phyloP scores from a whole-genome alignment of 805 yeast genomes.

The Candida endomychidarum region DNA sequence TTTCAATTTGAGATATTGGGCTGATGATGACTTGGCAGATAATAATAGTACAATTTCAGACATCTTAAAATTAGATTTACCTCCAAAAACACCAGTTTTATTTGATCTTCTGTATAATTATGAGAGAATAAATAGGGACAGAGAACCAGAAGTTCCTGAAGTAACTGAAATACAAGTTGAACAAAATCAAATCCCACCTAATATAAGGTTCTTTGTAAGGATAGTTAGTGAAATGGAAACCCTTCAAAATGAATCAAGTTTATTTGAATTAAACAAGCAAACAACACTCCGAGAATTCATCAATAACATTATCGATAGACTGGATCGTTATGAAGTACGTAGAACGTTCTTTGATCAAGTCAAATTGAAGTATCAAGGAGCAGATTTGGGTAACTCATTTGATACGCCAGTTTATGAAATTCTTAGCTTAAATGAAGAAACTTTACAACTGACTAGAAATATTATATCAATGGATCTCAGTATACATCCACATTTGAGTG shows the following conservation, averaged over 20 bases:
- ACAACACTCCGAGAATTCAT: conserved; percentile 24
- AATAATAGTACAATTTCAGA: conserved; percentile 15
- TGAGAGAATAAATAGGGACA: background rate
- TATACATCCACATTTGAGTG: conserved; percentile 18
- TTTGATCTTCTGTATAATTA: conserved; percentile 13
- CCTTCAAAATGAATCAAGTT: conserved; percentile 18
- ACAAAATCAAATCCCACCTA: background rate
- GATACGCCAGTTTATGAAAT: conserved; percentile 13
- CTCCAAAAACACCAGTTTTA: conserved; percentile 23
- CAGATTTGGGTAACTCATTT: conserved; percentile 2
- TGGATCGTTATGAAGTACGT: conserved; percentile 22
- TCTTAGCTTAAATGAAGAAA: conserved; percentile 14
- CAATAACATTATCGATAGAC: conserved; percentile 18
- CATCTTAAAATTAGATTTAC: conserved; percentile 24
- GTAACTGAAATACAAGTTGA: background rate
- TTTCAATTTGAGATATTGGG: conserved; percentile 14
- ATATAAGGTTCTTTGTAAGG: conserved; percentile 13
- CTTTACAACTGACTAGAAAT: conserved; percentile 10
- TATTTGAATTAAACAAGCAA: conserved; percentile 22
- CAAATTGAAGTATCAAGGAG: conserved; percentile 15
- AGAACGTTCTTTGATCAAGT: conserved; percentile 30
- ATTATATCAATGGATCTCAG: conserved; percentile 17
- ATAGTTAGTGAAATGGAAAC: conserved; percentile 17
- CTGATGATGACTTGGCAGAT: conserved; percentile 10
- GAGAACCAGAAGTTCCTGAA: background rate